Base-by-base conservation (phyloP, 768 basidiomycete genomes). In the Suillus hirtellus region DNA sequence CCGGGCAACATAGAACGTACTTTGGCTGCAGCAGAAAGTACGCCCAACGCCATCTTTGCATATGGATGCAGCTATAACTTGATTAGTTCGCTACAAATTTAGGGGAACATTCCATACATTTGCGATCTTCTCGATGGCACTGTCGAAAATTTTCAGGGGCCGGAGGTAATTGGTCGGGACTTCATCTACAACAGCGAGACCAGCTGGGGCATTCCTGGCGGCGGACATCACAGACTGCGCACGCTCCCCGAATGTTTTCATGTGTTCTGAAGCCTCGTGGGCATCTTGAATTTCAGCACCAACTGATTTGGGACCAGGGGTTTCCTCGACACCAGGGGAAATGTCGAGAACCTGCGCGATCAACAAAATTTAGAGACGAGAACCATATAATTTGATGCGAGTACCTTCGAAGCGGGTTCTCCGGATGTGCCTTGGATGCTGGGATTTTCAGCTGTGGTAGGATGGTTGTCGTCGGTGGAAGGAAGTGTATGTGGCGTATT, bases 11-110 rank as follows among this genome's bases (percentile, higher is more conserved):
- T 19, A 14, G 17, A 17, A 37, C 46, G 31, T 34, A 60, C 63
- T 31, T 60, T 19, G 21, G 59, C 24, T 27, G 59, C 59, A 15
- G 24, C 35, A 14, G 27, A 27, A 21, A 64, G 47, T n/a, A 60
- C 59, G 6, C 44, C 52, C 63, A 52, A 35, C n/a, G 63, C 63
- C 24, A 60, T 53, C 50, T 54, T 60, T 14, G 49, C 49, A 14
- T 64, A 60, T 4, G 63, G 63, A 52, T 64, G 63, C 2, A 64
- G 34, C 63, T 60, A 10, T 10, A 19, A 50, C 10, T 31, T 31
- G 37, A 43, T 3, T 34, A 49, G 24, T 34, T 14, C 4, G 40
- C 8, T 49, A 4, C 10, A 31, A 60, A 17, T 9, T 1, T n/a
- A 17, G 1, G n/a, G 14, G 34, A 61, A 8, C 3, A 3, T 15